Conservation (phyloP, 2,329 filamentous ascomycete genomes). For the Huntiella omanensis region DNA sequence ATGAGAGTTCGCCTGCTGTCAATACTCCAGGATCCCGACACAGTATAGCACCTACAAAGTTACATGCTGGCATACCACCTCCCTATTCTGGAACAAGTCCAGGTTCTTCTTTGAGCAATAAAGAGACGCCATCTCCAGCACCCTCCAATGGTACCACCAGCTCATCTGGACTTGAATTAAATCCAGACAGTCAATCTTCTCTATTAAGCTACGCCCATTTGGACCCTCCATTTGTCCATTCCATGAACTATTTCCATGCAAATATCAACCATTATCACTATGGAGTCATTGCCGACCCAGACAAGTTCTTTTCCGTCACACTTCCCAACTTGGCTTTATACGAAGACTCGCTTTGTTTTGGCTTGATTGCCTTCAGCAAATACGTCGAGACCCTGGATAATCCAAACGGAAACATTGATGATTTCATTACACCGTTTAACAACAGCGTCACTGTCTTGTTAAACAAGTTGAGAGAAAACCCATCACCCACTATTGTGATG, state of each 20-base stretch:
- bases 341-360: slow-evolving; percentile 66
- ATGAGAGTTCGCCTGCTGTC: slow-evolving; percentile 20
- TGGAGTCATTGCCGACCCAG: slow-evolving; percentile 50
- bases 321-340: slow-evolving; percentile 54
- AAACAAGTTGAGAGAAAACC: slow-evolving; percentile 47
- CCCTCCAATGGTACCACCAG: slow-evolving; percentile 6
- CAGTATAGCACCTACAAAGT: slow-evolving; percentile 12
- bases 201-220: slow-evolving; percentile 35
- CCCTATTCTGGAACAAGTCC: slow-evolving; percentile 18
- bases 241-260: slow-evolving; percentile 59
- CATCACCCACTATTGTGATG: slow-evolving; percentile 53
- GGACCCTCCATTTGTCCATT: slow-evolving; percentile 53
- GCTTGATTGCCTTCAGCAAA: slow-evolving; percentile 70
- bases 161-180: slow-evolving; percentile 4
- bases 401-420: slow-evolving; percentile 52
- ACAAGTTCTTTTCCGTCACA: slow-evolving; percentile 53
- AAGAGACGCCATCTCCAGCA: slow-evolving; percentile 6
- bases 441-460: slow-evolving; percentile 64
- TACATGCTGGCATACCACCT: slow-evolving; percentile 11
- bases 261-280: slow-evolving; percentile 72
- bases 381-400: slow-evolving; percentile 64
- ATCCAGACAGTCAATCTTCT: neutral
- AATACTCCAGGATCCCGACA: slow-evolving; percentile 14
- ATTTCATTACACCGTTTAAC: slow-evolving; percentile 82
- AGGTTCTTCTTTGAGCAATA: slow-evolving; percentile 17